These are phyloP conservation scores for Ustulina deusta DNA, from an alignment of 2,329 filamentous ascomycete genomes.

Conservation along the genomic window DNA sequence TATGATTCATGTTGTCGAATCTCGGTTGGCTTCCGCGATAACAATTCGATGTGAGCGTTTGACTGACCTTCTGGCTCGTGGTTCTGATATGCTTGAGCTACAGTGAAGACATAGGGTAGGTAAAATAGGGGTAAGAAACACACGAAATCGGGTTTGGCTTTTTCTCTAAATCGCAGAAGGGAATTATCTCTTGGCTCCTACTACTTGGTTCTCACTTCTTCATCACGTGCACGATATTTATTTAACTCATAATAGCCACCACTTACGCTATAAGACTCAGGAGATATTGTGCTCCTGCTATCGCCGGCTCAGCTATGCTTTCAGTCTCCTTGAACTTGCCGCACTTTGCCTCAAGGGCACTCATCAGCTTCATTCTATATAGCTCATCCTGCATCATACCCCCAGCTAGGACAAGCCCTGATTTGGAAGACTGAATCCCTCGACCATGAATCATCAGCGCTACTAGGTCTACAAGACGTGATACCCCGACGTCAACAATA, in stretches of 20 bases:
- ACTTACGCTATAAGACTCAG: background rate
- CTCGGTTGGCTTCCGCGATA: no score
- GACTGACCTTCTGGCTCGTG: no score
- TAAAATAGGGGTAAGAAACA: no score
- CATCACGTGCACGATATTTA: no score
- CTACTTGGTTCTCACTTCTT: no score
- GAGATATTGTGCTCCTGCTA: conserved; percentile 23
- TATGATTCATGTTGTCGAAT: no score
- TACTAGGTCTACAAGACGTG: conserved; percentile 25
- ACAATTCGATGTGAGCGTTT: no score
- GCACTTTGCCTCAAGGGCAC: conserved; percentile 13
- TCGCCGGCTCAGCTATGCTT: conserved; percentile 22
- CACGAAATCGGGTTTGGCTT: no score
- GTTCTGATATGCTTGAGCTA: no score
- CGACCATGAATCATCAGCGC: conserved; percentile 8
- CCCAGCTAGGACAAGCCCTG: conserved; percentile 34
- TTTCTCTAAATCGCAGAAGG: no score
- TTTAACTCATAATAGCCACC: background rate
- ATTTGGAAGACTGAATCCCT: conserved; percentile 12
- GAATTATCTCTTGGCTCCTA: no score
- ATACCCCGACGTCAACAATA: conserved; percentile 19
- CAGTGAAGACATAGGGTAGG: no score
- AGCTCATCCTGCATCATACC: conserved; percentile 29
- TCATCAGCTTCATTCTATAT: conserved; percentile 16
- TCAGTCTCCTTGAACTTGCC: conserved; percentile 22